Conservation (phyloP, 192 early-diverging fungal genomes). For the Lobosporangium transversale region DNA sequence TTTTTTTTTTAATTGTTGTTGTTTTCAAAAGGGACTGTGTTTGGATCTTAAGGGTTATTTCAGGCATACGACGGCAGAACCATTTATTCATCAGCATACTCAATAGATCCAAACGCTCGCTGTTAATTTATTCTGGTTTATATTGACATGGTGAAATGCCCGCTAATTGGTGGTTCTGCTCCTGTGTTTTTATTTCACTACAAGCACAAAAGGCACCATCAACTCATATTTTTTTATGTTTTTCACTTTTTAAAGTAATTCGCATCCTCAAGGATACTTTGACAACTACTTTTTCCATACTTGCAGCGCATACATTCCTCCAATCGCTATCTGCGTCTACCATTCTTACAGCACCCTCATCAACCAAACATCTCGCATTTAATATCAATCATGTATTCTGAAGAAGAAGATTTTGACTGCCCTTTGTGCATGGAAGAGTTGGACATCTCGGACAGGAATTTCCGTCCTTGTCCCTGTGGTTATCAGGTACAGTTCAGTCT, state of each 20-base stretch:
- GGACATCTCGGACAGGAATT: slow-evolving; percentile 95
- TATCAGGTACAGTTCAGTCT: slow-evolving; percentile 80
- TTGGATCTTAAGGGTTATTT: no score
- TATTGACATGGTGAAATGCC: no score
- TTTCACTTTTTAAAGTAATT: neutral
- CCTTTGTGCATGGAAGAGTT: slow-evolving; percentile 99
- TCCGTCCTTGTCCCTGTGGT: slow-evolving; percentile 97
- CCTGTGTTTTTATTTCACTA: neutral
- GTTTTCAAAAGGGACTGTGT: no score
- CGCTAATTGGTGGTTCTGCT: neutral
- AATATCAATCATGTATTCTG: slow-evolving; percentile 56
- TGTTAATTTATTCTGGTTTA: no score
- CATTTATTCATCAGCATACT: no score
- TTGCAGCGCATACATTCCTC: slow-evolving; percentile 8
- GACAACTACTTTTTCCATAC: neutral
- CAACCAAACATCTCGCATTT: no score
- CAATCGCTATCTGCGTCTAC: neutral
- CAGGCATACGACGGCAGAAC: no score
- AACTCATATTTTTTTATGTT: slow-evolving; percentile 2
- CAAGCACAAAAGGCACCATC: neutral
- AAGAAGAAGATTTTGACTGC: slow-evolving; percentile 95
- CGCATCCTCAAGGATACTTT: no score
- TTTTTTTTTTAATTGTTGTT: no score
- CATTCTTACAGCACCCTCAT: no score
- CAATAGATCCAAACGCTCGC: no score